These are phyloP conservation scores for Talaromyces amestolkiae DNA, from an alignment of 2,329 filamentous ascomycete genomes.

Conservation along the genomic window DNA sequence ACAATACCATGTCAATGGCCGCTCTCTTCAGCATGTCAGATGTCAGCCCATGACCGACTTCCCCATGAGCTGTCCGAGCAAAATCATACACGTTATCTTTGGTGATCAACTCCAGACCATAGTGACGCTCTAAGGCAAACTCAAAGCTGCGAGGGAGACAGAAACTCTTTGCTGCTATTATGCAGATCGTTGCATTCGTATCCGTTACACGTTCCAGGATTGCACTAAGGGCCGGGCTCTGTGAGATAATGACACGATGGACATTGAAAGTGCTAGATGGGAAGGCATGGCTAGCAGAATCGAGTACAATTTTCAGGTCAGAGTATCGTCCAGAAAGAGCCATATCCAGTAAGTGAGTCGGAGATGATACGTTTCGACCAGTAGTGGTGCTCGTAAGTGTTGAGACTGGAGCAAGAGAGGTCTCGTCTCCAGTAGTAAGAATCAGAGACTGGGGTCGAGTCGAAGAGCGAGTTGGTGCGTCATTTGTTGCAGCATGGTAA, in stretches of 20 bases:
- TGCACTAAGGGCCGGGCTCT: constrained; percentile 25
- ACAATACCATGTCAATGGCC: constrained; percentile 31
- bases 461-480: background rate
- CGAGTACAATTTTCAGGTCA: constrained; percentile 26
- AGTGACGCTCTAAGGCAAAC: constrained; percentile 29
- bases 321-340: constrained; percentile 22
- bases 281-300: constrained; percentile 23
- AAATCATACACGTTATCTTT: constrained; percentile 19
- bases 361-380: background rate
- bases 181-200: constrained; percentile 18
- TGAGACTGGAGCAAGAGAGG: background rate
- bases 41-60: background rate
- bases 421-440: background rate
- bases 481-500: background rate
- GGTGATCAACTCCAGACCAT: constrained; percentile 26
- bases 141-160: constrained; percentile 27
- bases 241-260: constrained; percentile 27
- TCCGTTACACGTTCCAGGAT: constrained; percentile 21
- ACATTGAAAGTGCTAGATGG: constrained; percentile 21
- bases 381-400: background rate
- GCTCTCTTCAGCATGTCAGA: constrained; percentile 23
- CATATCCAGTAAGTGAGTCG: constrained; percentile 20
- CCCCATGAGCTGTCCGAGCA: constrained; percentile 21
- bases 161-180: constrained; percentile 25
- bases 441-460: background rate